phyloP scores from a whole-genome alignment of 2,329 filamentous ascomycete genomes.

The Alternaria alternata region DNA sequence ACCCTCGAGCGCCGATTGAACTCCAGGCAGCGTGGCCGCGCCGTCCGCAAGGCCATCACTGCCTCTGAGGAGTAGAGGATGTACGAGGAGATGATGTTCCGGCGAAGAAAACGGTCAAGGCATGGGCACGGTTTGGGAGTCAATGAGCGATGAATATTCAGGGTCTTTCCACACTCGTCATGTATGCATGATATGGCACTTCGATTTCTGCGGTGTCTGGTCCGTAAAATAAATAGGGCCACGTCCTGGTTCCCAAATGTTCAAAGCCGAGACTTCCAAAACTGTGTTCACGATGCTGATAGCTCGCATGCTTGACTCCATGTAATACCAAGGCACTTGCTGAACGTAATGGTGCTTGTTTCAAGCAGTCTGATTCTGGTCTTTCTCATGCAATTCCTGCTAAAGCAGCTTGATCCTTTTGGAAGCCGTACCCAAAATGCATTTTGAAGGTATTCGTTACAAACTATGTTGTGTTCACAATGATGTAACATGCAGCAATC shows the following conservation, averaged over 20 bases:
- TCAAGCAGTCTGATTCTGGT: too few relatives aligned
- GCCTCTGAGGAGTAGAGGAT: constrained; percentile 52
- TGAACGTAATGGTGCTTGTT: not conserved
- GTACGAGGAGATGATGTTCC: constrained; percentile 21
- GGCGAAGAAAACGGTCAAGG: constrained; percentile 40
- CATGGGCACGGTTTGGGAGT: constrained; percentile 50
- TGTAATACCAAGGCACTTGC: not conserved
- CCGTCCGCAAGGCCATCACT: constrained; percentile 69
- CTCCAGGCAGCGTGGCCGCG: constrained; percentile 88
- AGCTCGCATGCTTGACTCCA: not conserved
- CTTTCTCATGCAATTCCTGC: not conserved
- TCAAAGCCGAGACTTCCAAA: constrained; percentile 16
- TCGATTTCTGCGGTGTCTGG: constrained; percentile 51
- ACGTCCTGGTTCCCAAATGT: constrained; percentile 43
- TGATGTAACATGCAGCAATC: not conserved
- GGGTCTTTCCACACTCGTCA: constrained; percentile 49
- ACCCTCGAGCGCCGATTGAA: constrained; percentile 76
- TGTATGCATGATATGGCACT: constrained; percentile 50
- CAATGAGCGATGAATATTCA: constrained; percentile 52
- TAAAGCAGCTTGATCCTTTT: not conserved
- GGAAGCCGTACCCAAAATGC: not conserved
- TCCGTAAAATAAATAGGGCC: constrained; percentile 46
- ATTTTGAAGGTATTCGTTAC: not conserved
- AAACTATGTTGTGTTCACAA: not conserved
- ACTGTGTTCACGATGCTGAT: constrained; percentile 10